These are phyloP conservation scores for Rosa multiflora DNA, from an alignment of 306 rosid genomes.

Conservation along the genomic window DNA sequence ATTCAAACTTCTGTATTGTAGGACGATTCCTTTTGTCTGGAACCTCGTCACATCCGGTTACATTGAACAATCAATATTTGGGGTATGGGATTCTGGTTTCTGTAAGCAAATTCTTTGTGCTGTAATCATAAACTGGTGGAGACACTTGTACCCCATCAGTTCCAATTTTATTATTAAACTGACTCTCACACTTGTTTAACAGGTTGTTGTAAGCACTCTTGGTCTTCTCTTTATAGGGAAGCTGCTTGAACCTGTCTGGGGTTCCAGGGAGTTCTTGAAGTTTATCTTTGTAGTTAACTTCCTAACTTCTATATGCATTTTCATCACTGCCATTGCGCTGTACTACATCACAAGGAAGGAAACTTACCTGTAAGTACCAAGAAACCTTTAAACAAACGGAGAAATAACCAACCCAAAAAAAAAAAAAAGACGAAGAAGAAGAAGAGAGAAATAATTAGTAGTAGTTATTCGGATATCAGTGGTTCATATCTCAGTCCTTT, in stretches of 20 bases:
- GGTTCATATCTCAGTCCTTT: slow-evolving; percentile 11
- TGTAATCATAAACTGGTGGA: slow-evolving; percentile 7
- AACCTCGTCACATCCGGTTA: slow-evolving; percentile 84
- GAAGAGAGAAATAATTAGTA: background rate
- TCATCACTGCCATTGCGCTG: slow-evolving; percentile 80
- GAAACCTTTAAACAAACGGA: background rate
- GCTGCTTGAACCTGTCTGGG: slow-evolving; percentile 96
- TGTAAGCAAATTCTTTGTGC: background rate
- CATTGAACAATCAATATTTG: slow-evolving; percentile 70
- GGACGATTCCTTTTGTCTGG: slow-evolving; percentile 96
- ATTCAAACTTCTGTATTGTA: slow-evolving; percentile 33
- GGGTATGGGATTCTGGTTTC: slow-evolving; percentile 50
- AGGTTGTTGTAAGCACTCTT: slow-evolving; percentile 61
- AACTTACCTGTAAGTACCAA: slow-evolving; percentile 73
- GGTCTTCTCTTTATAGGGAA: slow-evolving; percentile 87
- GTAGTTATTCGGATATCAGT: background rate
- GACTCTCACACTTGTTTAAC: slow-evolving; percentile 23
- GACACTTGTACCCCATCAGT: background rate
- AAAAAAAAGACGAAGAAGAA: background rate
- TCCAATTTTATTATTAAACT: slow-evolving; percentile 4
- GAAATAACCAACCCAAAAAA: background rate
- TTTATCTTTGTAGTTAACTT: slow-evolving; percentile 82
- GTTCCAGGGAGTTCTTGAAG: slow-evolving; percentile 85
- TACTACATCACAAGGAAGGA: slow-evolving; percentile 76
- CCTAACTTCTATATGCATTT: slow-evolving; percentile 71